These are phyloP conservation scores for Neurospora discreta DNA, from an alignment of 495 filamentous ascomycete species.

Conservation along the genomic window DNA sequence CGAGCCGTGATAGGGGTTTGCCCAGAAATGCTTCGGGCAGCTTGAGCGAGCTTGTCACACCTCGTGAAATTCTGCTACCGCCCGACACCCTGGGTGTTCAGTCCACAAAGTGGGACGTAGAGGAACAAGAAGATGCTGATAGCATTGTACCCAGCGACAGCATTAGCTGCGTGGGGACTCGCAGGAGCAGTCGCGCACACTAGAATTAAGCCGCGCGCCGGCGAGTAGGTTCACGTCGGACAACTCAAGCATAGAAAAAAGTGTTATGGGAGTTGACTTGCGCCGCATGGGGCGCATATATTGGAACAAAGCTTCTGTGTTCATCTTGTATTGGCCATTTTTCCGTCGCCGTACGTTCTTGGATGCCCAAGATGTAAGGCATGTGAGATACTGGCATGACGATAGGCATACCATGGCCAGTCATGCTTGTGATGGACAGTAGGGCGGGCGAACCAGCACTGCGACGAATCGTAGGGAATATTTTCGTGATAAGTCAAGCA, in stretches of 20 bases:
- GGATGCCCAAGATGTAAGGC: neutral
- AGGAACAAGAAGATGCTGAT: constrained; percentile 19
- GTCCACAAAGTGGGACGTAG: constrained; percentile 16
- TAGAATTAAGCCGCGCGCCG: neutral
- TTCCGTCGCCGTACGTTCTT: neutral
- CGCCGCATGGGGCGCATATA: neutral
- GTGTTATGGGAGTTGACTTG: neutral
- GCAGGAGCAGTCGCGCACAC: constrained; percentile 19
- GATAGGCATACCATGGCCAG: neutral
- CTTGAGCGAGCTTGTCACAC: constrained; percentile 8
- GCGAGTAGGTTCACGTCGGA: neutral
- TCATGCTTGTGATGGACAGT: neutral
- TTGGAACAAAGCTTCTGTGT: neutral
- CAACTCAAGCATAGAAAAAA: neutral
- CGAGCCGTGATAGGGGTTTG: neutral
- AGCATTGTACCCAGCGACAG: constrained; percentile 54
- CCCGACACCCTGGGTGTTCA: constrained; percentile 28
- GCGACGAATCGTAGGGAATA: neutral
- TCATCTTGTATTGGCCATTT: neutral
- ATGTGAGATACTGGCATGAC: neutral
- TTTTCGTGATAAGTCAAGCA: neutral
- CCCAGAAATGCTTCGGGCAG: neutral
- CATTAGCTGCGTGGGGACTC: constrained; percentile 51
- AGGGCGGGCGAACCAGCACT: neutral
- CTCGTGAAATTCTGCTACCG: constrained; percentile 37